phyloP scores from a whole-genome alignment of 495 filamentous ascomycete genomes.

The Xylaria sp. region DNA sequence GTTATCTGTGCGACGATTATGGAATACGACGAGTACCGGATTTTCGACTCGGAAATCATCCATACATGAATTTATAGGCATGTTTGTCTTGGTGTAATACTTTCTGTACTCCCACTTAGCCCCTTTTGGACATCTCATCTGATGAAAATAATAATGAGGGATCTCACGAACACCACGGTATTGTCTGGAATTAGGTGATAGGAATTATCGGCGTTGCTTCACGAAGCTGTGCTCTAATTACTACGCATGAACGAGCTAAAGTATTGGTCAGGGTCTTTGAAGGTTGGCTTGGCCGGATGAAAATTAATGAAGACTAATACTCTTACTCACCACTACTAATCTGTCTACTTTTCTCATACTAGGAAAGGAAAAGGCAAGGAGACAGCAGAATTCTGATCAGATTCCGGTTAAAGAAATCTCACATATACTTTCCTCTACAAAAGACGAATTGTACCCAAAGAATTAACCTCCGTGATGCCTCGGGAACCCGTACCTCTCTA shows the following conservation, averaged over 20 bases:
- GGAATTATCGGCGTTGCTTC: background rate
- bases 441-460: background rate
- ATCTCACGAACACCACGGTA: background rate
- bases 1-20: slow-evolving; percentile 1
- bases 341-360: background rate
- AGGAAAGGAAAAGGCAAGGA: background rate
- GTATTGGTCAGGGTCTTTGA: background rate
- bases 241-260: background rate
- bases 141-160: background rate
- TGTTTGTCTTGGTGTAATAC: background rate
- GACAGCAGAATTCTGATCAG: background rate
- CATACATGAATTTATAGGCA: background rate
- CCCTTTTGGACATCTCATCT: background rate
- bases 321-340: background rate
- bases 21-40: slow-evolving; percentile 5
- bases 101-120: background rate
- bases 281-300: too few species aligned
- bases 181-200: background rate
- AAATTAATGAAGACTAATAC: background rate
- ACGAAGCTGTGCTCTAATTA: background rate
- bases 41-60: background rate
- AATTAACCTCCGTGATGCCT: background rate
- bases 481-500: background rate
- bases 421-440: background rate
- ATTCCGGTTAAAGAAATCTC: background rate